These are phyloP conservation scores for Podila horticola DNA, from an alignment of 192 early-diverging fungal species.

Conservation along the genomic window DNA sequence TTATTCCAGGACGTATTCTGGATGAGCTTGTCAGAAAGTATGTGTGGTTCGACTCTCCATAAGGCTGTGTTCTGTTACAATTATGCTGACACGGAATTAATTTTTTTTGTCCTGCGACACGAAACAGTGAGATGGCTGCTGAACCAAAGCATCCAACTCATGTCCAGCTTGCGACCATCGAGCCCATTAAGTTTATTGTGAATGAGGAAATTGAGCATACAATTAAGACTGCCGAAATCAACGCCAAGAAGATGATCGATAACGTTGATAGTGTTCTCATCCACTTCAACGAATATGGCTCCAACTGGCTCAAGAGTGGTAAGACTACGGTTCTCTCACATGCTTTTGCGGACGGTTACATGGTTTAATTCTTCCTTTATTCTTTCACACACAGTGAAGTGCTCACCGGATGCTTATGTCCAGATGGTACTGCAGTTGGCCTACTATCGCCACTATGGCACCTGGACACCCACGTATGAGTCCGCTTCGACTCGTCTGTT, in stretches of 20 bases:
- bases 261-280: constrained; percentile 80
- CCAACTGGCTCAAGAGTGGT: constrained; percentile 85
- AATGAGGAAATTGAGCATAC: constrained; percentile 59
- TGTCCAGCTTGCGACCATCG: constrained; percentile 59
- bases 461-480: constrained; percentile 79
- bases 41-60: constrained; percentile 14
- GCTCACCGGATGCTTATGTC: constrained; percentile 90
- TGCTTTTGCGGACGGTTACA: constrained; percentile 24
- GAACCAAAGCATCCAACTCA: constrained; percentile 52
- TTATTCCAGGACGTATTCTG: constrained; percentile 85
- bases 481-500: constrained; percentile 78
- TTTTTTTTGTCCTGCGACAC: background rate
- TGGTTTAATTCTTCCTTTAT: background rate
- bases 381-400: constrained; percentile 54
- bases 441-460: constrained; percentile 78
- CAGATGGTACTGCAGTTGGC: constrained; percentile 93
- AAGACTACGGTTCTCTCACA: background rate
- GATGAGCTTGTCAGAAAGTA: constrained; percentile 76
- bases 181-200: constrained; percentile 78
- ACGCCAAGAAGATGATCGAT: constrained; percentile 70
- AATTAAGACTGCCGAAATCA: constrained; percentile 71
- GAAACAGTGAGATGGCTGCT: constrained; percentile 61
- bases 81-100: background rate
- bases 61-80: background rate
- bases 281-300: constrained; percentile 80